Conservation (phyloP, 2,329 filamentous ascomycete genomes). For the Aphanocladium album region DNA sequence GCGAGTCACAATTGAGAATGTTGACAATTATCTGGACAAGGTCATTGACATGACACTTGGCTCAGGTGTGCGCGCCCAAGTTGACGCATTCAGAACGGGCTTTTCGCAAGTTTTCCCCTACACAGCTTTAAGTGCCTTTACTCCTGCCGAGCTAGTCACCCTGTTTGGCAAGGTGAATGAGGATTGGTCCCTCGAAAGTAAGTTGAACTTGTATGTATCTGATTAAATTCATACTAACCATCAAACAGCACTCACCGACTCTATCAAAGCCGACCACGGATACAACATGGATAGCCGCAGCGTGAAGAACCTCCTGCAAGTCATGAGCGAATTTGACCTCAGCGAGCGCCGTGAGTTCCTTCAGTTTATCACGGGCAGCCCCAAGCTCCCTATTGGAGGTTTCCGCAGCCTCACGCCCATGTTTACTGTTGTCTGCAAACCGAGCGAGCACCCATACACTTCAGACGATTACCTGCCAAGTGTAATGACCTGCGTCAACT, state of each 20-base stretch:
- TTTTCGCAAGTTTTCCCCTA: constrained; percentile 98
- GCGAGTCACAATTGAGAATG: constrained; percentile 81
- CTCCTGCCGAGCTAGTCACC: constrained; percentile 89
- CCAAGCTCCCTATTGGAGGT: constrained; percentile 95
- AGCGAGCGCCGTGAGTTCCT: constrained; percentile 84
- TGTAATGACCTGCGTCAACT: constrained; percentile 99
- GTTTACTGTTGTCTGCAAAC: constrained; percentile 98
- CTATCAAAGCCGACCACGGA: constrained; percentile 96
- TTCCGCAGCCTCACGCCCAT: constrained; percentile 97
- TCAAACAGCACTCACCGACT: constrained; percentile 79
- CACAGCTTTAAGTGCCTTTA: constrained; percentile 86
- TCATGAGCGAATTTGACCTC: constrained; percentile 80
- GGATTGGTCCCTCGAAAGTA: constrained; percentile 97
- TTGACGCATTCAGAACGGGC: constrained; percentile 83
- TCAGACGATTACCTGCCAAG: constrained; percentile 98
- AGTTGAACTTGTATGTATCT: constrained; percentile 33
- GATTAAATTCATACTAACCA: constrained; percentile 14
- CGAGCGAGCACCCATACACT: constrained; percentile 88
- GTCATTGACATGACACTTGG: constrained; percentile 90
- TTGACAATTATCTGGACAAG: constrained; percentile 80
- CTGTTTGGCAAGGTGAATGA: constrained; percentile 90
- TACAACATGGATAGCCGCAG: constrained; percentile 98
- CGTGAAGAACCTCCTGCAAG: constrained; percentile 86
- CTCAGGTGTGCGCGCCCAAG: constrained; percentile 79
- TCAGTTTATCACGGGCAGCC: constrained; percentile 96